Evolutionary conservation across 139 green algal genomes (phyloP).

Genomic region (Volvox africanus): DNA sequence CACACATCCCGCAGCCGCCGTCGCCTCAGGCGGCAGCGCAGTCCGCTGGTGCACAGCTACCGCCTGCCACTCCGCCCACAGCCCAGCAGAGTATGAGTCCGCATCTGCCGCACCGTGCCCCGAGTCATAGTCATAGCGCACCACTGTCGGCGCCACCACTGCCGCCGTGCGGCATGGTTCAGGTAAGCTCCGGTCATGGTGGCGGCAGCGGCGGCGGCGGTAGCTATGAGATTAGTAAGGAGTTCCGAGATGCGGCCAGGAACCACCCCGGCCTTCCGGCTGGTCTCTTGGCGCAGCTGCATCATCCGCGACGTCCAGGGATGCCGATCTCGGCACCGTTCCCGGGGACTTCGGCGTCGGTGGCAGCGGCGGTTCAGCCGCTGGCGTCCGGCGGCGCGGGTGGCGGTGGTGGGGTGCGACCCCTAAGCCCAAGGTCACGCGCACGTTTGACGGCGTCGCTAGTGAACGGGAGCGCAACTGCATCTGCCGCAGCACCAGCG

Average conservation of each 20-base stretch:
- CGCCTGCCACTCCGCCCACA: neutral
- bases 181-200: neutral
- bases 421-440: slow-evolving; percentile 10
- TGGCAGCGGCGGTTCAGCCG: neutral
- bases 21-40: neutral
- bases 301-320: neutral
- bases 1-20: neutral
- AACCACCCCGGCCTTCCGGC: slow-evolving; percentile 25
- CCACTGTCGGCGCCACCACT: neutral
- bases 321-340: neutral
- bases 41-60: neutral
- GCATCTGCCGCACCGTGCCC: neutral
- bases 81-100: neutral
- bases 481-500: neutral
- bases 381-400: neutral
- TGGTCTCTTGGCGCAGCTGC: slow-evolving; percentile 21
- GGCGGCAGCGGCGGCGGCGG: neutral
- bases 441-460: neutral
- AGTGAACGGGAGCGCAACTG: neutral
- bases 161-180: neutral
- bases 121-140: neutral
- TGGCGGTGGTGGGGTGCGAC: neutral
- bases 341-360: neutral
- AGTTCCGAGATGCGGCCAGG: neutral
- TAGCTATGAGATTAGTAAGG: neutral